Base-by-base conservation (phyloP, 306 rosid species). In the Vachellia pachyceras region DNA sequence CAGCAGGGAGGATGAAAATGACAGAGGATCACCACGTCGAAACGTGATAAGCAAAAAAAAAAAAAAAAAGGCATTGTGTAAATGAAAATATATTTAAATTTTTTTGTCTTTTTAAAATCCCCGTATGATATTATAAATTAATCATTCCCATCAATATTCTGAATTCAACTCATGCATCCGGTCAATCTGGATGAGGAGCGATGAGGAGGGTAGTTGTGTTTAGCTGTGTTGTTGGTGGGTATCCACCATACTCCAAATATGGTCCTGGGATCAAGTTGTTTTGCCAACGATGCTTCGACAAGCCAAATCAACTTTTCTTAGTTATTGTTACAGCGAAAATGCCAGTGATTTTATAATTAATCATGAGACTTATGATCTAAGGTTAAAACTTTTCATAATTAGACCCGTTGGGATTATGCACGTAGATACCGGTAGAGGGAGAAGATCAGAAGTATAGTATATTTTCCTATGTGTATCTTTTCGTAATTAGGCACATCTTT, bases 1-100 rank as follows among this genome's bases (percentile, higher is more conserved):
- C 66, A n/a, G 63, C 66, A 20, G 82, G 69, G 70, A 46, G 69
- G 90, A 86, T 86, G 75, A 85, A 79, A 80, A 18, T 82, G 80
- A 76, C 74, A 72, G 41, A 39, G 37, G 25, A 40, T 44, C 68
- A 88, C 79, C 86, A 78, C 86, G 88, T 87, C 82, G 82, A 84
- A 67, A 11, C 4, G 33, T 79, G 76, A 80, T 85, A 12, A 72
- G 44, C 74, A 71, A 46, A 69, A 45, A 42, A 23, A 0, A 49
- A 49, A 3, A n/a, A n/a, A n/a, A n/a, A n/a, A n/a, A n/a, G n/a
- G n/a, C n/a, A 0, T 15, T 49, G 45, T 41, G 14, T 3, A 39
- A 40, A 18, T 36, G 10, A 20, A 7, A 41, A 40, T 40, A 9
- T 10, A 40, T 20, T 68, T 3, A 41, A 20, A n/a, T n/a, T n/a